These are phyloP conservation scores for Venturia nashicola DNA, from an alignment of 2,329 filamentous ascomycete species.

Conservation along the genomic window DNA sequence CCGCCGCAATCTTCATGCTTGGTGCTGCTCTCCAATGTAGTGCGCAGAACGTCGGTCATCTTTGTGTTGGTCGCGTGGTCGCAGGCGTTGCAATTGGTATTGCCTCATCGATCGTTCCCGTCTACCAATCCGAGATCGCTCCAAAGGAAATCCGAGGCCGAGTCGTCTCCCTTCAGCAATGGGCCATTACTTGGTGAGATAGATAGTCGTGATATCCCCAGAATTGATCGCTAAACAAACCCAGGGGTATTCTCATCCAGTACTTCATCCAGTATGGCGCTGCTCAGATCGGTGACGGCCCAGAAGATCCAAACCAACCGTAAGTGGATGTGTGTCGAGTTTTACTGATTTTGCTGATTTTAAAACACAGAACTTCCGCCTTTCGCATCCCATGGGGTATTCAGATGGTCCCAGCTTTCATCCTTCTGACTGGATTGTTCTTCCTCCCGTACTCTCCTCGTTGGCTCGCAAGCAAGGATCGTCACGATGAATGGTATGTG, in stretches of 20 bases:
- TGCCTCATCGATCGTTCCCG: constrained; percentile 81
- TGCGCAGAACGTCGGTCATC: constrained; percentile 25
- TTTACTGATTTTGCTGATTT: neutral
- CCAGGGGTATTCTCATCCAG: constrained; percentile 44
- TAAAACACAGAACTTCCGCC: constrained; percentile 15
- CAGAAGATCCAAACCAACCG: constrained; percentile 29
- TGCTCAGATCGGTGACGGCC: constrained; percentile 38
- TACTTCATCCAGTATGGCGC: constrained; percentile 56
- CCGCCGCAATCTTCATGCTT: constrained; percentile 33
- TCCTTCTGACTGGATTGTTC: constrained; percentile 27
- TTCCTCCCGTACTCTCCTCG: constrained; percentile 43
- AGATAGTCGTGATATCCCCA: neutral
- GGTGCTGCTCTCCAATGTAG: constrained; percentile 29
- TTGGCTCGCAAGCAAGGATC: constrained; percentile 57
- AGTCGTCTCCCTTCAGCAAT: constrained; percentile 49
- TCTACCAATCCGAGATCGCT: constrained; percentile 81
- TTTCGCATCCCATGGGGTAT: constrained; percentile 32
- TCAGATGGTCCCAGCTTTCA: constrained; percentile 28
- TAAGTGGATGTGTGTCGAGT: neutral
- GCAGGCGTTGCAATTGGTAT: constrained; percentile 79
- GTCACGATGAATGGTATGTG: constrained; percentile 50
- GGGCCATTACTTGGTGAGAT: constrained; percentile 47
- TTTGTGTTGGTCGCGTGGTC: constrained; percentile 61
- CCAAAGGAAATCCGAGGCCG: constrained; percentile 36
- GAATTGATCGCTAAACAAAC: neutral